Evolutionary conservation across 2,329 filamentous ascomycete genomes (phyloP).

Genomic region (Mycocentrospora acerina): DNA sequence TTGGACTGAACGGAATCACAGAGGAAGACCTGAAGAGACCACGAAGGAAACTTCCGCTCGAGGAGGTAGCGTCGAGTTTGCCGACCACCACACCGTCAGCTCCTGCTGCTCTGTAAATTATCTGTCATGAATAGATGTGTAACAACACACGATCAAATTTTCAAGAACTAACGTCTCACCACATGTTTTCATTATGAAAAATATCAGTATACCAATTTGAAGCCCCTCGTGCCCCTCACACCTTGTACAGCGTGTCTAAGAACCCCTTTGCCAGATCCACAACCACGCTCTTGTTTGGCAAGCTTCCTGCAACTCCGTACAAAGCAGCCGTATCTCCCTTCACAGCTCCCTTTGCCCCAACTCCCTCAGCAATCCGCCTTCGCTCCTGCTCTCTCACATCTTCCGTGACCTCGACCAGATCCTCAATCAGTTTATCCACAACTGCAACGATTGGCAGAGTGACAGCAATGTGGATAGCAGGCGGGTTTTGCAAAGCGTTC

Average conservation of each 20-base stretch:
- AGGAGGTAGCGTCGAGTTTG: conserved; percentile 67
- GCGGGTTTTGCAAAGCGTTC: conserved; percentile 87
- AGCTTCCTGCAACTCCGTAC: conserved; percentile 90
- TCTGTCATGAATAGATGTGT: conserved; percentile 4
- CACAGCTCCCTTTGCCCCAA: conserved; percentile 58
- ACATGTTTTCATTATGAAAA: too few species aligned
- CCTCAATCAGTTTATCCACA: conserved; percentile 74
- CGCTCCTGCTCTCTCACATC: conserved; percentile 80
- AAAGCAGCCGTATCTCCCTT: conserved; percentile 81
- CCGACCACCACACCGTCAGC: conserved; percentile 40
- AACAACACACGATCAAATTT: neutral
- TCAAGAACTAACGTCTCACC: too few species aligned
- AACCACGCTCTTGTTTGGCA: conserved; percentile 95
- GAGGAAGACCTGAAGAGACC: conserved; percentile 81
- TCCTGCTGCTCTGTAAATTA: conserved; percentile 4
- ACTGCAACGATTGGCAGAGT: conserved; percentile 82
- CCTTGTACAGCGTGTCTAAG: conserved; percentile 89
- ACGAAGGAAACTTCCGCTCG: conserved; percentile 63
- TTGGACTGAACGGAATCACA: conserved; percentile 72
- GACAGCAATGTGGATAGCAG: conserved; percentile 91
- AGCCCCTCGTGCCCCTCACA: conserved; percentile 47
- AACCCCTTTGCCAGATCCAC: conserved; percentile 88
- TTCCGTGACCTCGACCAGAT: conserved; percentile 63
- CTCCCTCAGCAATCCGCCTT: conserved; percentile 69
- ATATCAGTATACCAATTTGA: too few species aligned